Conservation (phyloP, 202 grass and related monocot species). For the Setaria viridis region DNA sequence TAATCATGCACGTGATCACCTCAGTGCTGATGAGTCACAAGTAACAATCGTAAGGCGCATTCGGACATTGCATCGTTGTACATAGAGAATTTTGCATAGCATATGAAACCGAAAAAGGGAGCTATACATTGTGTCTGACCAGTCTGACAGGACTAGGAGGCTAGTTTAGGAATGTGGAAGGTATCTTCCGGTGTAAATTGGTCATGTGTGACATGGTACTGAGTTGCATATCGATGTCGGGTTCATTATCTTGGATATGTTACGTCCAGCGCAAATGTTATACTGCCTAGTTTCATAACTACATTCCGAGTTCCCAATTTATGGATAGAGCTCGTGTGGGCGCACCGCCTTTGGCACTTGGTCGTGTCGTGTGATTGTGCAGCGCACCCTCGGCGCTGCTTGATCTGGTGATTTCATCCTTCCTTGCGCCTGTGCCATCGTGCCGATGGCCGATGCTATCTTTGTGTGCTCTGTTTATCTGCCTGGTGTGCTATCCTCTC, state of each 20-base stretch:
- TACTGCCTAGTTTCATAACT: background rate
- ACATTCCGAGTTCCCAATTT: background rate
- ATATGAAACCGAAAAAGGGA: slow-evolving; percentile 24
- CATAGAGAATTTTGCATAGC: slow-evolving; percentile 58
- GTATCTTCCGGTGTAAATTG: slow-evolving; percentile 61
- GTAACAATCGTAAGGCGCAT: slow-evolving; percentile 39
- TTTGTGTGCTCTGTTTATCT: background rate
- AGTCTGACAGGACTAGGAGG: background rate
- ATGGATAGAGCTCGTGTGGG: background rate
- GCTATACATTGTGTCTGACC: background rate
- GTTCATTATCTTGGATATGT: slow-evolving; percentile 2
- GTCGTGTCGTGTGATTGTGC: background rate
- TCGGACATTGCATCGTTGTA: slow-evolving; percentile 46
- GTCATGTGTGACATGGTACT: slow-evolving; percentile 27
- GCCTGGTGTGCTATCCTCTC: background rate
- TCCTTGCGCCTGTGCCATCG: too few relatives aligned
- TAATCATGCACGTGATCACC: slow-evolving; percentile 88
- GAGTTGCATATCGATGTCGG: background rate
- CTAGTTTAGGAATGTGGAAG: slow-evolving; percentile 33
- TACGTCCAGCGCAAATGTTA: background rate
- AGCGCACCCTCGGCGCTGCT: background rate
- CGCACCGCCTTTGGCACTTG: background rate
- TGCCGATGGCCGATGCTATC: background rate
- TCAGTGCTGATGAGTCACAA: slow-evolving; percentile 82
- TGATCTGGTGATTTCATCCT: background rate